Evolutionary conservation across 352 stramenopile species (phyloP).

Genomic region (Phytophthora pisi): DNA sequence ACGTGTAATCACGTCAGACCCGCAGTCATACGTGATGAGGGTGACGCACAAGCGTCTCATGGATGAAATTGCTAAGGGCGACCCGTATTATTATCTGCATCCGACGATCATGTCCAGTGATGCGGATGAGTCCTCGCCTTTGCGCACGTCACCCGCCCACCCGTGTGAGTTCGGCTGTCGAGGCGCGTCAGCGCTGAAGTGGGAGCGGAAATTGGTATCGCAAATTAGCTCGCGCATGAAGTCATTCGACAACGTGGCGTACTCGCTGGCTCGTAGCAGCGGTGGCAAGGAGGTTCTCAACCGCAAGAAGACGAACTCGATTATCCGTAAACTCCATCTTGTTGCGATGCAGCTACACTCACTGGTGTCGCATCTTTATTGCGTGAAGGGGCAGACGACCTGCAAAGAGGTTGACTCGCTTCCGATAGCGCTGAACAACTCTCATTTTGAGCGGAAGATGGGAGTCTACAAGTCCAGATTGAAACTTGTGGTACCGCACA

Average conservation of each 20-base stretch:
- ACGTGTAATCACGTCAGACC: constrained; percentile 45
- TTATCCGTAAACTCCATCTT: constrained; percentile 78
- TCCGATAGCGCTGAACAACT: constrained; percentile 66
- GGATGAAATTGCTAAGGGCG: constrained; percentile 65
- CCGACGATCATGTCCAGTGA: constrained; percentile 29
- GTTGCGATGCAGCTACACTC: constrained; percentile 80
- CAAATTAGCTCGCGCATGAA: constrained; percentile 86
- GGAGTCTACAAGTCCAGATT: constrained; percentile 73
- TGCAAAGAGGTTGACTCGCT: constrained; percentile 70
- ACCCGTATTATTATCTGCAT: constrained; percentile 79
- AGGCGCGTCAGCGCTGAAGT: constrained; percentile 55
- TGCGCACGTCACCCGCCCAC: constrained; percentile 10
- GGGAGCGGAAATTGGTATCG: constrained; percentile 72
- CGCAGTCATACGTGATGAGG: constrained; percentile 70
- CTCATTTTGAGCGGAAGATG: constrained; percentile 78
- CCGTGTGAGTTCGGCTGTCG: constrained; percentile 63
- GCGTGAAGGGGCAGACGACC: constrained; percentile 47
- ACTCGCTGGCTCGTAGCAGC: constrained; percentile 66
- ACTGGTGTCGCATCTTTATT: constrained; percentile 74
- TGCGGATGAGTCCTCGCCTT: constrained; percentile 13
- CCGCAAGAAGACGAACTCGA: constrained; percentile 86
- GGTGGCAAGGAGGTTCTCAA: constrained; percentile 65
- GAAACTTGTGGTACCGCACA: constrained; percentile 64
- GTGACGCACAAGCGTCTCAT: constrained; percentile 65
- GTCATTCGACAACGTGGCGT: constrained; percentile 75